Conservation (phyloP, 1,284 basidiomycete species). For the Apiotrichum veenhuisii region DNA sequence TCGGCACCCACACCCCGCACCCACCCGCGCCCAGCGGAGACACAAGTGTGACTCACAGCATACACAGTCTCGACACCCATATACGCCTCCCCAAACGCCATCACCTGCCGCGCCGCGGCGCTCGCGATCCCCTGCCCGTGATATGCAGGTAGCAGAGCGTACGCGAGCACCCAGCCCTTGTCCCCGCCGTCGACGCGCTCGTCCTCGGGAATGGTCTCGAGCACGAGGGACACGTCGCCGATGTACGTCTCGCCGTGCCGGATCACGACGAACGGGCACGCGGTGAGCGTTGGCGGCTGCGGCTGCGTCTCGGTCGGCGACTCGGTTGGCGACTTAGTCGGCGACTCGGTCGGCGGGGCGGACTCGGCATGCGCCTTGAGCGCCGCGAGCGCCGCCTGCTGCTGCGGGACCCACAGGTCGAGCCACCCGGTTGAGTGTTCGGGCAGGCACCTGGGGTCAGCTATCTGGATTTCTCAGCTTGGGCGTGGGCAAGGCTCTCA, state of each 20-base stretch:
- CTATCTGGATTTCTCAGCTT: not conserved
- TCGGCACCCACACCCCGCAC: too few relatives aligned
- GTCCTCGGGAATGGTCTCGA: not conserved
- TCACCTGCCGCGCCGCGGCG: not conserved
- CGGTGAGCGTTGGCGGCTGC: not conserved
- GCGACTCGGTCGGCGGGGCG: not conserved
- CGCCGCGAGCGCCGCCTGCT: not conserved
- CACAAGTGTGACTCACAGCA: not conserved
- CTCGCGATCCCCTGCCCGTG: not conserved
- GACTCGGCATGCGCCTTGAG: not conserved
- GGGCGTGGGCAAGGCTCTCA: too few relatives aligned
- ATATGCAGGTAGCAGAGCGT: not conserved
- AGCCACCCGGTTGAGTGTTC: not conserved
- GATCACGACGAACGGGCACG: conserved; percentile 2
- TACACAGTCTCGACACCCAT: not conserved
- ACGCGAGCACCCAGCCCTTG: not conserved
- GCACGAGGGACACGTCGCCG: not conserved
- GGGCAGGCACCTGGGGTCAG: not conserved
- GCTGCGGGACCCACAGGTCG: not conserved
- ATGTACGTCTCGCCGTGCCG: not conserved
- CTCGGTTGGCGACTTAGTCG: not conserved
- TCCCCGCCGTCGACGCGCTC: not conserved
- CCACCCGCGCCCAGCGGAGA: too few relatives aligned
- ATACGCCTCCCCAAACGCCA: not conserved
- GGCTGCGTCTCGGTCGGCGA: not conserved